Percentiles rank a stretch among this genome's conserved stretches.
These are phyloP conservation scores for Paraconiothyrium sp. DNA, from an alignment of 2,329 filamentous ascomycete genomes.

Conservation along the genomic window DNA sequence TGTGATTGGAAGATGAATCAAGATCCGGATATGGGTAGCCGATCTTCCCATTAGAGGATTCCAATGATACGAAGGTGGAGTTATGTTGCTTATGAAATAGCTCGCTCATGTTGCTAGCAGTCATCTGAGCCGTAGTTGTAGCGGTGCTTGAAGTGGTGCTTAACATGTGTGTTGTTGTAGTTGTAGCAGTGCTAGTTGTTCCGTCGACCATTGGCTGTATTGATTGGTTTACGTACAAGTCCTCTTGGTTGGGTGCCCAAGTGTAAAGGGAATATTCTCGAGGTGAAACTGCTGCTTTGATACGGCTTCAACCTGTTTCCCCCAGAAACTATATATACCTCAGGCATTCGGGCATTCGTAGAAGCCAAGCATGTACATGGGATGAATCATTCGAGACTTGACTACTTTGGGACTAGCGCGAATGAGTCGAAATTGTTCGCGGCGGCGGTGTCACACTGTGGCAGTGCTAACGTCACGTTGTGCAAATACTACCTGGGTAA, in stretches of 20 bases:
- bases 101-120: not conserved
- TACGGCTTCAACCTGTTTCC: not conserved
- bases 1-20: not conserved
- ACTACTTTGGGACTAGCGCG: not conserved
- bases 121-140: too few relatives aligned
- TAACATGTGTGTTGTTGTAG: not conserved
- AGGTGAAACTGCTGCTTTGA: not conserved
- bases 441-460: not conserved
- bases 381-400: constrained; percentile 5
- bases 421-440: constrained; percentile 5
- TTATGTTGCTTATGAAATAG: not conserved
- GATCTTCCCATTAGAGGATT: not conserved
- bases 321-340: not conserved
- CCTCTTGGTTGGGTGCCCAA: not conserved
- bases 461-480: not conserved
- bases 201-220: not conserved
- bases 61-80: not conserved
- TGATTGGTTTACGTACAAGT: not conserved
- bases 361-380: not conserved
- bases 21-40: not conserved
- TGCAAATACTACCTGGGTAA: too few relatives aligned
- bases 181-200: not conserved
- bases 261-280: not conserved
- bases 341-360: not conserved
- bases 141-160: not conserved